Evolutionary conservation across 2,329 filamentous ascomycete species (phyloP).

Genomic region (Calonectria pseudoturangicola): DNA sequence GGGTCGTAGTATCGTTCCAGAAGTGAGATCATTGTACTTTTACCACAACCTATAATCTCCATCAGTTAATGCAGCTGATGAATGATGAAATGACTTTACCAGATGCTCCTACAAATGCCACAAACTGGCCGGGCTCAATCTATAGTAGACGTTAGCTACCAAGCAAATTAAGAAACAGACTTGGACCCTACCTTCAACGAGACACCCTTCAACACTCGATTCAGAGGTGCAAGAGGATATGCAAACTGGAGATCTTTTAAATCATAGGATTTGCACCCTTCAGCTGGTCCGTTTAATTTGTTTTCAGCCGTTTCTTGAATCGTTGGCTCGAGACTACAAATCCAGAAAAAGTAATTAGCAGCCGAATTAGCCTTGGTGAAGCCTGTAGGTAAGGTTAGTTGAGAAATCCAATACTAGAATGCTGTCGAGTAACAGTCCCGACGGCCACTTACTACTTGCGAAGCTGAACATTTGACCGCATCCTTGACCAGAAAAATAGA

Average conservation of each 20-base stretch:
- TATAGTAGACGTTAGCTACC: neutral
- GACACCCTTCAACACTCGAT: constrained; percentile 46
- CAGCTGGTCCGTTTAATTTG: neutral
- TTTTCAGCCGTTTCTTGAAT: constrained; percentile 27
- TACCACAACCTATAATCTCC: constrained; percentile 64
- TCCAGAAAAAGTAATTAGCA: constrained; percentile 69
- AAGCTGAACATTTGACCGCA: constrained; percentile 63
- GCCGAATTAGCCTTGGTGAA: constrained; percentile 69
- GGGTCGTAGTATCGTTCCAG: constrained; percentile 65
- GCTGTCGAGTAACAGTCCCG: neutral
- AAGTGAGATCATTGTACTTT: constrained; percentile 74
- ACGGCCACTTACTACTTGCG: constrained; percentile 61
- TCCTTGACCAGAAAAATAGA: constrained; percentile 65
- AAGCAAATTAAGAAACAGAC: neutral
- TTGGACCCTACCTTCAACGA: constrained; percentile 46
- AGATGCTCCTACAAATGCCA: constrained; percentile 69
- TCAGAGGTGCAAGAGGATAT: constrained; percentile 57
- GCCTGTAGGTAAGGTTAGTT: constrained; percentile 46
- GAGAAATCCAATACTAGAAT: neutral
- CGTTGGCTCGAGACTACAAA: constrained; percentile 45
- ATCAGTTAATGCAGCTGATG: neutral
- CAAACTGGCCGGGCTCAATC: constrained; percentile 63
- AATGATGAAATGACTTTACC: neutral
- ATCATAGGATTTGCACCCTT: constrained; percentile 20
- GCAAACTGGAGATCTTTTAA: constrained; percentile 27